Base-by-base conservation (phyloP, 2,329 filamentous ascomycete species). In the Aspergillus fischeri region DNA sequence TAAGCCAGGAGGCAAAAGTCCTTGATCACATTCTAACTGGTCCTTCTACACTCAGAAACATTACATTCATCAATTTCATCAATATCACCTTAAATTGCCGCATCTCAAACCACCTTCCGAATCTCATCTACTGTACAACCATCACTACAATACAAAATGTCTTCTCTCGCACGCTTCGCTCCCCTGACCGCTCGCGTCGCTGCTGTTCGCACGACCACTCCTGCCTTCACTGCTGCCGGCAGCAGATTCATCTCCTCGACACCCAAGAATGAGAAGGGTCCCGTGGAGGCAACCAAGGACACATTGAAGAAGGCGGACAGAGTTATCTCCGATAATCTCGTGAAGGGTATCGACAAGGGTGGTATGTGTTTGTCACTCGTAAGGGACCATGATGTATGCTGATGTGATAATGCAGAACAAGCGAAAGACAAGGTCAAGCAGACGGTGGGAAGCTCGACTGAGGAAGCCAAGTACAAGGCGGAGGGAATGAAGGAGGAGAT, bases 261-360 rank as follows among this genome's bases (percentile, higher is more conserved):
- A 10, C 68, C 75, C 42, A 63, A 72, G 48, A 66, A 71, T 21
- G 73, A 81, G 53, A 86, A 82, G 73, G 76, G 78, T 44, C 78
- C 81, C 38, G 71, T 82, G 50, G 82, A 86, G 48, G 68, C 75
- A 6, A 80, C 80, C 63, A 86, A 86, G 71, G 82, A 86, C 45
- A 79, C 82, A 0, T 70, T 83, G 49, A 84, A 86, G 74, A 78
- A 76, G 54, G 82, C 82, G 21, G 83, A 87, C 70, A 75, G 80
- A 59, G 77, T 76, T 24, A 77, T 85, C 38, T 80, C 82, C 0
- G 77, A 83, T 68, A 80, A 74, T 27, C 80, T 81, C 10, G 81
- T 87, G 24, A 83, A 83, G 73, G 85, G 84, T 49, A 85, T 87
- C 60, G 81, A 88, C 73, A 84, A 79, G 64, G 82, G 83, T 58